phyloP scores from a whole-genome alignment of 805 yeast species.

The Maudiozyma serrabonitensis region DNA sequence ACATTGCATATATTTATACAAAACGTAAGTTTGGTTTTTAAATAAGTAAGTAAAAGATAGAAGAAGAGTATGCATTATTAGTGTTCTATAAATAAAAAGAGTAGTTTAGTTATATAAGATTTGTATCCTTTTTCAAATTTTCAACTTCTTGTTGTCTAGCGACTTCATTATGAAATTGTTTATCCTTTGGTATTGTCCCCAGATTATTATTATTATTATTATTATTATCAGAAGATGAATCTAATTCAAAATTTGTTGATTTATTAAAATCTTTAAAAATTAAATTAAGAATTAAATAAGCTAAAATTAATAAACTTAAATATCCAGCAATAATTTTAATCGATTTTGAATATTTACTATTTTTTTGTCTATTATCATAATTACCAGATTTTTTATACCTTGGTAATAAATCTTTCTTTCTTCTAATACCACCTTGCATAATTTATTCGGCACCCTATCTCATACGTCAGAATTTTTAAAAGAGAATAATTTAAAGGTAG shows the following conservation, averaged over 20 bases:
- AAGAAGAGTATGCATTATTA: neutral
- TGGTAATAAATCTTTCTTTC: constrained; percentile 34
- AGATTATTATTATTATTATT: neutral
- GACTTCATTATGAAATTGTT: constrained; percentile 23
- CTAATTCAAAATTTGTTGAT: constrained; percentile 22
- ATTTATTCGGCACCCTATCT: no score
- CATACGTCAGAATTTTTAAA: no score
- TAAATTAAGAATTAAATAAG: constrained; percentile 27
- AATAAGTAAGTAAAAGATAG: no score
- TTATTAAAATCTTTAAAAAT: constrained; percentile 12
- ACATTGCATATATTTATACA: constrained; percentile 39
- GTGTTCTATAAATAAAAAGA: neutral
- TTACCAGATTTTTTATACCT: constrained; percentile 20
- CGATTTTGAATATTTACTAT: constrained; percentile 31
- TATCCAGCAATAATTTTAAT: constrained; percentile 34
- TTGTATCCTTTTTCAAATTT: constrained; percentile 10
- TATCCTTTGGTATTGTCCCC: no score
- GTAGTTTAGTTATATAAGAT: neutral
- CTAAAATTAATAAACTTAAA: constrained; percentile 24
- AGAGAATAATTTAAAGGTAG: no score
- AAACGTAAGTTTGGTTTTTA: constrained; percentile 34
- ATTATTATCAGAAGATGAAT: constrained; percentile 4
- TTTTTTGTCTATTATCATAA: constrained; percentile 10
- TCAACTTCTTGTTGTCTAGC: constrained; percentile 24
- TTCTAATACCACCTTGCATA: constrained; percentile 29